Percentiles rank a stretch among this genome's conserved stretches.
Evolutionary conservation across 805 yeast species (phyloP).

Genomic region (Pachysolen tannophilus): DNA sequence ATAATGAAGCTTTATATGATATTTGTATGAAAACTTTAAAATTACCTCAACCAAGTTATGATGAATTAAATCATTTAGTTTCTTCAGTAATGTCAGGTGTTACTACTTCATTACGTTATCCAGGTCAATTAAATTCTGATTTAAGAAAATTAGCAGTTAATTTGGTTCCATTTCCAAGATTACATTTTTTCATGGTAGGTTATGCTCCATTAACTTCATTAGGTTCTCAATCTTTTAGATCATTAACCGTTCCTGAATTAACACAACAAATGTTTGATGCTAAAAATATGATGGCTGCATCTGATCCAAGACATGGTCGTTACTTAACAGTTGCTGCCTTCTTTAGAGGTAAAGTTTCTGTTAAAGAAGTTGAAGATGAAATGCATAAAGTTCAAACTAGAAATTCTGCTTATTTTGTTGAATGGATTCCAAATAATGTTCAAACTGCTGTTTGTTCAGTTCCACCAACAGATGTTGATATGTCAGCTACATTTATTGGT

Average conservation of each 20-base stretch:
- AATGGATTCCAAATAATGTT: slow-evolving; percentile 94
- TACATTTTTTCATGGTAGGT: slow-evolving; percentile 93
- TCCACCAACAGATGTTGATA: slow-evolving; percentile 77
- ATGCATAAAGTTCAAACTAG: slow-evolving; percentile 78
- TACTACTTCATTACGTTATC: slow-evolving; percentile 88
- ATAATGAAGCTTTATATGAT: slow-evolving; percentile 87
- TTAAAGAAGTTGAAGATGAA: slow-evolving; percentile 91
- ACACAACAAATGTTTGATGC: slow-evolving; percentile 92
- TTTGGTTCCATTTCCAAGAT: slow-evolving; percentile 90
- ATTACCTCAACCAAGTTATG: slow-evolving; percentile 69
- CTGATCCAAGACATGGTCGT: slow-evolving; percentile 85
- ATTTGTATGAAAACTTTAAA: slow-evolving; percentile 84
- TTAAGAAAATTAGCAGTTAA: slow-evolving; percentile 89
- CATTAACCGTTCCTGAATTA: slow-evolving; percentile 81
- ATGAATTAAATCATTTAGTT: slow-evolving; percentile 73
- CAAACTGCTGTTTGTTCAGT: slow-evolving; percentile 92
- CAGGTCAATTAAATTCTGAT: slow-evolving; percentile 92
- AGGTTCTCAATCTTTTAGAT: slow-evolving; percentile 75
- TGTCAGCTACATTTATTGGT: slow-evolving; percentile 90
- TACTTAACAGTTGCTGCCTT: slow-evolving; percentile 90
- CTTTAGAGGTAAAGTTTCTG: slow-evolving; percentile 89
- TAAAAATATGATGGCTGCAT: slow-evolving; percentile 92
- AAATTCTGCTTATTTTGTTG: slow-evolving; percentile 79
- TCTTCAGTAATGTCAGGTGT: slow-evolving; percentile 94
- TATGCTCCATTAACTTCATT: slow-evolving; percentile 85